Evolutionary conservation across 1,139 yeast genomes (phyloP).

Genomic region (Suhomyces kunorum): DNA sequence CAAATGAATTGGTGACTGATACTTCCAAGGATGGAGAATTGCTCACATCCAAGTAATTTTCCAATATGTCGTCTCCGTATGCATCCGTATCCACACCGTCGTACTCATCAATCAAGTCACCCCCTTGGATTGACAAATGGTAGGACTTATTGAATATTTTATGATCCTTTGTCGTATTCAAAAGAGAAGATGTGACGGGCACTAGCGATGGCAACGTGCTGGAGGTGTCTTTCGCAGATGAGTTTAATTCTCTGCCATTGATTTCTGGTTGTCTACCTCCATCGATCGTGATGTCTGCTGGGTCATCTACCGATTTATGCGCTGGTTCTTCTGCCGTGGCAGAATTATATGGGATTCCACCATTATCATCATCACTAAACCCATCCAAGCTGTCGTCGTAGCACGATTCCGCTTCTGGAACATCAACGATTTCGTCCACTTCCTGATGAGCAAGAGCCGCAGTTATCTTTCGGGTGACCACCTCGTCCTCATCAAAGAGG

Average conservation of each 20-base stretch:
- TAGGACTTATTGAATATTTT: constrained; percentile 27
- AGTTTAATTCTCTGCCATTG: too few relatives aligned
- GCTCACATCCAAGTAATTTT: constrained; percentile 34
- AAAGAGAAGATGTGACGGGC: too few relatives aligned
- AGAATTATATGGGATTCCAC: constrained; percentile 2
- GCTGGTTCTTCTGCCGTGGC: constrained; percentile 2
- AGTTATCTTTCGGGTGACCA: not conserved
- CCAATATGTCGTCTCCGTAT: constrained; percentile 35
- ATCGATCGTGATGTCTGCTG: constrained; percentile 1
- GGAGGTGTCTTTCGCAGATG: too few relatives aligned
- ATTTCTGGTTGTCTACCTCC: not conserved
- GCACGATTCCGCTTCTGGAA: not conserved
- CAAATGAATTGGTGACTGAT: constrained; percentile 6
- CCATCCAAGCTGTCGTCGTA: not conserved
- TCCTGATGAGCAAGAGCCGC: not conserved
- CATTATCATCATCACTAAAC: not conserved
- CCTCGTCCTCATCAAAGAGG: constrained; percentile 23
- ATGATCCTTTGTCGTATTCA: not conserved
- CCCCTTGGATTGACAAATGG: constrained; percentile 36
- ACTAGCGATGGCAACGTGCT: not conserved
- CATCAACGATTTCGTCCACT: not conserved
- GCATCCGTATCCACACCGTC: constrained; percentile 17
- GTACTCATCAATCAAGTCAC: constrained; percentile 4
- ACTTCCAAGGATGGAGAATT: constrained; percentile 22
- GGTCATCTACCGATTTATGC: too few relatives aligned